A percentile compares a stretch with the other conserved stretches of the same genome.
These are phyloP conservation scores for Dryas octopetala DNA, from an alignment of 306 rosid species.

Conservation along the genomic window DNA sequence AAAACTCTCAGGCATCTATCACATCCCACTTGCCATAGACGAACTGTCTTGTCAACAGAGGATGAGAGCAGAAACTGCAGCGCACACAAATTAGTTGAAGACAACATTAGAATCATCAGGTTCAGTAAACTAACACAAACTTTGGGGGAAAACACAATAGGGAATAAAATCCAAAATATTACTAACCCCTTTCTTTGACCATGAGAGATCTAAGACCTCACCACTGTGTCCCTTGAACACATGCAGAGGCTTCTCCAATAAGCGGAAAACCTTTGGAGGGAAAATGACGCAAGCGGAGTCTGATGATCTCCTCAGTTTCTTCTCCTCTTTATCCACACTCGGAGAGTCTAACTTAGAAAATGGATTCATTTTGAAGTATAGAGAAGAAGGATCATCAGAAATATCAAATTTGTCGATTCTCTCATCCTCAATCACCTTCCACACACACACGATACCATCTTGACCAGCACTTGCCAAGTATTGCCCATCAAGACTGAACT, in stretches of 20 bases:
- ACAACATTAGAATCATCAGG: slow-evolving; percentile 18
- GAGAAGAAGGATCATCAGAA: slow-evolving; percentile 58
- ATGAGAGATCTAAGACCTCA: slow-evolving; percentile 81
- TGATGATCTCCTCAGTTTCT: slow-evolving; percentile 49
- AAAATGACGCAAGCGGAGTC: slow-evolving; percentile 69
- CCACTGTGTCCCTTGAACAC: slow-evolving; percentile 67
- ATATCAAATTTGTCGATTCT: slow-evolving; percentile 43
- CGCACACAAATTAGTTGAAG: slow-evolving; percentile 4
- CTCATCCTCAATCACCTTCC: slow-evolving; percentile 73
- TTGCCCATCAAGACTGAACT: slow-evolving; percentile 78
- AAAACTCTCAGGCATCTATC: slow-evolving; percentile 63
- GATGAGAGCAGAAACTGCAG: slow-evolving; percentile 83
- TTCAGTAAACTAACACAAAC: slow-evolving; percentile 12
- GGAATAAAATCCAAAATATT: slow-evolving; percentile 14
- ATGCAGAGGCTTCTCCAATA: slow-evolving; percentile 68
- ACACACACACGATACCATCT: slow-evolving; percentile 75
- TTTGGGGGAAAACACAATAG: too few relatives aligned
- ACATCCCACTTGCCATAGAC: slow-evolving; percentile 80
- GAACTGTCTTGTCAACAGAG: slow-evolving; percentile 77
- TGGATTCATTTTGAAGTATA: slow-evolving; percentile 62
- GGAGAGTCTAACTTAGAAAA: slow-evolving; percentile 47
- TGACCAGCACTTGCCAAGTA: slow-evolving; percentile 83
- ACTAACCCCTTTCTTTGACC: slow-evolving; percentile 83
- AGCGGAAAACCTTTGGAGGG: slow-evolving; percentile 67
- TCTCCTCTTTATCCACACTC: slow-evolving; percentile 44